phyloP scores from a whole-genome alignment of 495 filamentous ascomycete genomes.

The Tuber magnatum region DNA sequence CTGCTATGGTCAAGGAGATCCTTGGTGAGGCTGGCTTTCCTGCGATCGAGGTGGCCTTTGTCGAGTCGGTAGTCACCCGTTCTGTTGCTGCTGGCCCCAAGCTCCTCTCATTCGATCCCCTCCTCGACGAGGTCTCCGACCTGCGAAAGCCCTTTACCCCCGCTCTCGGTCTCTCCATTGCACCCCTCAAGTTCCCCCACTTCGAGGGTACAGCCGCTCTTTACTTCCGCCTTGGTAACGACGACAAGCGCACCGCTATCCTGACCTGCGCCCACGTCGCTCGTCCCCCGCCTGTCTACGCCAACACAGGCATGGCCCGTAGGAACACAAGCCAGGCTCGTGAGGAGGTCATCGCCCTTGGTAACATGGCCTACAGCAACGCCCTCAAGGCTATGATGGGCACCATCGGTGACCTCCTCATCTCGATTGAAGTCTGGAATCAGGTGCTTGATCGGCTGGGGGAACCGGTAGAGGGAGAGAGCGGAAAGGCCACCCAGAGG shows the following conservation, averaged over 20 bases:
- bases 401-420: background rate
- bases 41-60: constrained; percentile 11
- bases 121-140: constrained; percentile 1
- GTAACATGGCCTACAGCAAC: background rate
- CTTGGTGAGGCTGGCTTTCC: constrained; percentile 10
- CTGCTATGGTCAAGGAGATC: constrained; percentile 5
- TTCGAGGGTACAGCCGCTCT: background rate
- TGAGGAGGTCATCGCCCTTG: background rate
- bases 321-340: background rate
- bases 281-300: background rate
- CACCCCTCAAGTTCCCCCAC: constrained; percentile 14
- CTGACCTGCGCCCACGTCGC: background rate
- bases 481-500: background rate
- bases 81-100: too few species aligned
- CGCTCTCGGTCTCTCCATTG: constrained; percentile 13
- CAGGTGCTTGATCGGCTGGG: background rate
- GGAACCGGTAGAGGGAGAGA: background rate
- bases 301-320: background rate
- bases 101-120: constrained; percentile 1
- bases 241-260: background rate
- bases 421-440: background rate
- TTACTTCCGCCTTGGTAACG: background rate
- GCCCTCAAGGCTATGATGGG: background rate
- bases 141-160: constrained; percentile 9
- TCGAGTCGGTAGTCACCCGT: constrained; percentile 13